A percentile compares a stretch with the other conserved stretches of the same genome.
phyloP scores from a whole-genome alignment of 2,329 filamentous ascomycete species.

The Acephala macrosclerotiorum region DNA sequence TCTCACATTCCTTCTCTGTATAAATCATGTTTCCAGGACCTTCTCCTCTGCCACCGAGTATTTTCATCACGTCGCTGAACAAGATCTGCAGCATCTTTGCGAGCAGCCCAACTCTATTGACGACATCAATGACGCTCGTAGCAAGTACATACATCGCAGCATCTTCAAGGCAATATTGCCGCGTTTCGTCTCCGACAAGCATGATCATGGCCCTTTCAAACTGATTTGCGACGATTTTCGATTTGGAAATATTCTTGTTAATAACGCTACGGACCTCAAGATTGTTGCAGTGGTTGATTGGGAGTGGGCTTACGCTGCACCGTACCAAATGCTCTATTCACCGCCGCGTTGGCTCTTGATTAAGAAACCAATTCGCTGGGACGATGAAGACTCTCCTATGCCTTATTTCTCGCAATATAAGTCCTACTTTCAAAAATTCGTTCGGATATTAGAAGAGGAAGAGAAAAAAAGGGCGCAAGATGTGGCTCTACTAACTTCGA shows the following conservation, averaged over 20 bases:
- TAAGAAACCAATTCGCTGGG: too few species aligned
- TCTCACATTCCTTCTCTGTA: too few species aligned
- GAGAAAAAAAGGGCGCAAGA: too few species aligned
- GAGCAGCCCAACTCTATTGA: conserved; percentile 17
- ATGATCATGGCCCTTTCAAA: conserved; percentile 17
- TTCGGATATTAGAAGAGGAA: too few species aligned
- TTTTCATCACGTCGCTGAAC: conserved; percentile 16
- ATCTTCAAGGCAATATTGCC: conserved; percentile 16
- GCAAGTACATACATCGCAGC: conserved; percentile 19
- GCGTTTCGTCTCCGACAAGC: conserved; percentile 15
- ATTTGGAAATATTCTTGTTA: conserved; percentile 16
- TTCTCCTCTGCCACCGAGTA: conserved; percentile 17
- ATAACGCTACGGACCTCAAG: conserved; percentile 12
- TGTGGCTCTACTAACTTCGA: too few species aligned
- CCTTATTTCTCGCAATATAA: too few species aligned
- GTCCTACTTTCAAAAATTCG: too few species aligned
- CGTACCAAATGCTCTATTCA: conserved; percentile 22
- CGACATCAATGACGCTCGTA: conserved; percentile 16
- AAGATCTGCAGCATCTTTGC: conserved; percentile 18
- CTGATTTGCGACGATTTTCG: conserved; percentile 23
- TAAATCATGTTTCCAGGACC: conserved; percentile 14
- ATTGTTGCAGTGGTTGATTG: conserved; percentile 17
- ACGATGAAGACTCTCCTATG: too few species aligned
- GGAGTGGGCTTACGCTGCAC: conserved; percentile 22
- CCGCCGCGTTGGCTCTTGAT: conserved; percentile 19